These are phyloP conservation scores for Gleditsia sinensis DNA, from an alignment of 306 rosid species.

Conservation along the genomic window DNA sequence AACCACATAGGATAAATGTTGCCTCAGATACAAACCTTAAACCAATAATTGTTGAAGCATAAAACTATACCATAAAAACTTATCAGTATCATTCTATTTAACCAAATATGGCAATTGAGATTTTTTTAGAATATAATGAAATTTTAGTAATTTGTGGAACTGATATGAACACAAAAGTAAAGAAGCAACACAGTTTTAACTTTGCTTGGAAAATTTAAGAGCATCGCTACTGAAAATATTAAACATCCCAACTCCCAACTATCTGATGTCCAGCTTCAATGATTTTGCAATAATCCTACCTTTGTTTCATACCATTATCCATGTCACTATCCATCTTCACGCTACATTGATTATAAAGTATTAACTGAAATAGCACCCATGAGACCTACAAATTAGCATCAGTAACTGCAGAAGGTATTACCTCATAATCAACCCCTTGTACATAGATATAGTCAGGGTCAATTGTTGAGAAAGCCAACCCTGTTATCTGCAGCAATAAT, in stretches of 20 bases:
- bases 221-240: background rate
- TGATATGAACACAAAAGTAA: background rate
- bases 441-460: slow-evolving; percentile 72
- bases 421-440: slow-evolving; percentile 97
- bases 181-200: background rate
- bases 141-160: too few relatives aligned
- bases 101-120: background rate
- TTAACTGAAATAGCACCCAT: background rate
- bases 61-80: background rate
- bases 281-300: too few relatives aligned
- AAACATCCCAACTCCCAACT: background rate
- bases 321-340: background rate
- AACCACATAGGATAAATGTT: background rate
- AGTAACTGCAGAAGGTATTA: slow-evolving; percentile 20
- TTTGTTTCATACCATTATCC: background rate
- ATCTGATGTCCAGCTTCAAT: background rate
- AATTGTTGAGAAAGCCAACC: slow-evolving; percentile 74
- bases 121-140: background rate
- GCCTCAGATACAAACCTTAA: background rate
- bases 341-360: background rate
- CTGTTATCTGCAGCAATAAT: slow-evolving; percentile 70
- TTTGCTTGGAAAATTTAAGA: background rate
- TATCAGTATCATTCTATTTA: background rate
- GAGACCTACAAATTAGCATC: background rate
- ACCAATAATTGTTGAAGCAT: background rate